These are phyloP conservation scores for Emergomyces pasteurianus DNA, from an alignment of 2,329 filamentous ascomycete genomes.

Conservation along the genomic window DNA sequence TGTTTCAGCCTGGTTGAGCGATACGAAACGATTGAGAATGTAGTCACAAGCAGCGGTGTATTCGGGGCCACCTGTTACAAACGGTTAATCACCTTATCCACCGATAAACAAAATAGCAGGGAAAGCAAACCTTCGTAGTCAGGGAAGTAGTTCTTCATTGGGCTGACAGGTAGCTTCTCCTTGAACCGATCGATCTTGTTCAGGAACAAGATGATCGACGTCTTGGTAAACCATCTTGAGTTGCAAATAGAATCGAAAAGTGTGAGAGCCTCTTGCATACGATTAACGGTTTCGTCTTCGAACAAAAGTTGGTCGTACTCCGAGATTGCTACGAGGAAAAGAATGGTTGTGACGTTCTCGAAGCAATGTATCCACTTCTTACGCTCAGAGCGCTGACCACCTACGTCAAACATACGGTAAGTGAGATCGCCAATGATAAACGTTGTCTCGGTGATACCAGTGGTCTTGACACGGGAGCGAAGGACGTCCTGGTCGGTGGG, in stretches of 20 bases:
- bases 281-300: conserved; percentile 84
- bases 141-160: conserved; percentile 66
- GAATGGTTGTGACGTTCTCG: conserved; percentile 92
- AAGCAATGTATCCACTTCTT: conserved; percentile 99
- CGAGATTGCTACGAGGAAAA: conserved; percentile 92
- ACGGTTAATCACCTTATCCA: conserved; percentile 11
- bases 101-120: conserved; percentile 5
- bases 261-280: conserved; percentile 61
- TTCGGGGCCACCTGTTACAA: conserved; percentile 63
- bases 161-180: conserved; percentile 60
- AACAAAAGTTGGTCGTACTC: conserved; percentile 95
- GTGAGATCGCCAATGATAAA: conserved; percentile 92
- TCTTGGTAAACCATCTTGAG: conserved; percentile 61
- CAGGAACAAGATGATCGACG: conserved; percentile 59
- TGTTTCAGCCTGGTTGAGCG: conserved; percentile 95
- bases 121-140: conserved; percentile 54
- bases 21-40: conserved; percentile 96
- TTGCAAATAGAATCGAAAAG: conserved; percentile 64
- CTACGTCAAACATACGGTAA: conserved; percentile 95
- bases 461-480: conserved; percentile 92
- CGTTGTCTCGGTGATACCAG: conserved; percentile 91
- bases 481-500: conserved; percentile 93
- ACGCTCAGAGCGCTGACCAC: conserved; percentile 86
- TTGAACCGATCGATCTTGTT: conserved; percentile 68
- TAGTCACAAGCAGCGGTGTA: conserved; percentile 96